These are phyloP conservation scores for Cadophora luteo-olivacea DNA, from an alignment of 2,329 filamentous ascomycete genomes.

Conservation along the genomic window DNA sequence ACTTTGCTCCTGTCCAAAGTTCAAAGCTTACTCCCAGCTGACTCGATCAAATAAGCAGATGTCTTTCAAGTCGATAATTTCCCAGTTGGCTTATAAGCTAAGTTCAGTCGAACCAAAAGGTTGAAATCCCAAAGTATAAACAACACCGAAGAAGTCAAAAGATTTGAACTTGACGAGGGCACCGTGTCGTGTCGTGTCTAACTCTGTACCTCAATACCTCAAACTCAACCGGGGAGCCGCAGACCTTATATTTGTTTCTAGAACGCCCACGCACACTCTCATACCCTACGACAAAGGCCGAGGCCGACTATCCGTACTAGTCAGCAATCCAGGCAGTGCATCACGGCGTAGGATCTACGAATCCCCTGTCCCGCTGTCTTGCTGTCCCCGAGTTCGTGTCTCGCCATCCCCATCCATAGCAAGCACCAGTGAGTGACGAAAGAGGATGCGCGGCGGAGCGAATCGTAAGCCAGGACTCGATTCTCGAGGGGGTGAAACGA, in stretches of 20 bases:
- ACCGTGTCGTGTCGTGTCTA: no score
- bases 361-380: no score
- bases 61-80: no score
- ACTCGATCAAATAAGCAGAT: background rate
- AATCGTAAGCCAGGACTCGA: background rate
- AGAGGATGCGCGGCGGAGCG: background rate
- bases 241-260: constrained; percentile 2
- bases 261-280: background rate
- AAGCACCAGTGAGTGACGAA: background rate
- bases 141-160: constrained; percentile 10
- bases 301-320: no score
- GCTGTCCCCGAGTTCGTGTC: background rate
- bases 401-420: background rate
- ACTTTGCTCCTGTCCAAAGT: background rate
- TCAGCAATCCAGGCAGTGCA: no score
- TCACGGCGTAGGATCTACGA: no score
- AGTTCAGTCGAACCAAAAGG: no score
- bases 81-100: no score
- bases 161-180: background rate
- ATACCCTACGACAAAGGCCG: background rate
- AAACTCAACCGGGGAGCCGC: background rate
- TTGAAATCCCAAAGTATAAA: no score
- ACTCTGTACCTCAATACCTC: no score
- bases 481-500: background rate
- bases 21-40: background rate